Percentiles rank a stretch among this genome's conserved stretches.
phyloP scores from a whole-genome alignment of 192 early-diverging fungal genomes.

The Geranomyces variabilis region DNA sequence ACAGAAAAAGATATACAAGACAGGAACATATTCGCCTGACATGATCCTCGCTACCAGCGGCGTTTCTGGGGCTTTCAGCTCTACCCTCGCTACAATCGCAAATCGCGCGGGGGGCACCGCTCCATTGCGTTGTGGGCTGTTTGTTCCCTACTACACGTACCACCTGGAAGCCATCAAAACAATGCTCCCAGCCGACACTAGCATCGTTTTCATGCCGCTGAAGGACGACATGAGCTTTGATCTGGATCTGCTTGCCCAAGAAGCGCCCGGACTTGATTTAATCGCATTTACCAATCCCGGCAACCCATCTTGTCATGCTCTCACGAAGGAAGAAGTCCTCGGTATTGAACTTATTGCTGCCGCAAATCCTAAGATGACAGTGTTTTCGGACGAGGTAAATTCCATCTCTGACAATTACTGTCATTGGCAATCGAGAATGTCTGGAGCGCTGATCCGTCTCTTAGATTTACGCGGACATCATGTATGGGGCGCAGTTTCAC shows the following conservation, averaged over 20 bases:
- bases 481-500: neutral
- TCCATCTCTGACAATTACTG: too few species aligned
- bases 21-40: neutral
- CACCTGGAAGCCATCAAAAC: neutral
- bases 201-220: neutral
- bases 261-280: neutral
- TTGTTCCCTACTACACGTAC: constrained; percentile 1
- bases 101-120: neutral
- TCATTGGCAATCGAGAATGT: too few species aligned
- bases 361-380: neutral
- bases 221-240: neutral
- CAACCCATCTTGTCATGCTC: neutral
- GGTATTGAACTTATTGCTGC: neutral
- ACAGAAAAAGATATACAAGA: neutral
- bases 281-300: neutral
- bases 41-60: constrained; percentile 1
- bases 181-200: neutral
- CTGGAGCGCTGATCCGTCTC: too few species aligned
- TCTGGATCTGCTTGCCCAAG: neutral
- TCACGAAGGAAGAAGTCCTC: neutral
- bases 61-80: neutral
- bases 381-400: constrained; percentile 2
- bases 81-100: neutral
- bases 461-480: neutral
- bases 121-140: neutral